Base-by-base conservation (phyloP, 2,329 filamentous ascomycete genomes). In the Mycogone perniciosa region DNA sequence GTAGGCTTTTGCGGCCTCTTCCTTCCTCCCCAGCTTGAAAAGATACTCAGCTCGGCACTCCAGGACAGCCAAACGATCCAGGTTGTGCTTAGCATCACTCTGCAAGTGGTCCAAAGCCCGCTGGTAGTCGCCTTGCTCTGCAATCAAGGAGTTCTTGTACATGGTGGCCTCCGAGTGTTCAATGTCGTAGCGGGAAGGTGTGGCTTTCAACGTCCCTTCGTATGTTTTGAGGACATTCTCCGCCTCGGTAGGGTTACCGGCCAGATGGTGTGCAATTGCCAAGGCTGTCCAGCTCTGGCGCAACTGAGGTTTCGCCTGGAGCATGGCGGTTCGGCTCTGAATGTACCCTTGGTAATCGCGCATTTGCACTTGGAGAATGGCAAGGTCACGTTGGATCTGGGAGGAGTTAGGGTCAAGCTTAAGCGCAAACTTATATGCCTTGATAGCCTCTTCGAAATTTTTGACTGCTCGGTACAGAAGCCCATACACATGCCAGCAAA, bases 401-500 rank as follows among this genome's bases (percentile, higher is more conserved):
- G 83, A 79, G 10, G 89, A 96, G 26, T 95, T 90, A n/a, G 95
- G 92, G 64, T 99, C 93, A 54, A 97, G 80, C 66, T 83, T 85
- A 60, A 99, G 75, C 11, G 93, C 93, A 69, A 95, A 96, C 68
- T 95, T 95, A 77, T 99, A 99, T 52, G 93, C 95, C 77, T 97
- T 97, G 74, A 96, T 96, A 7, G 95, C 92, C 73, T 97, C 93
- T 69, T 97, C 93, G 62, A 95, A 97, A 72, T 99, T 97, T 79
- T 97, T 97, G 65, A 88, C 86, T 44, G 89, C 86, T 46, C 92
- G 85, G 72, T 95, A 97, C 46, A 99, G 79, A 59, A 99, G 73
- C 31, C 95, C 93, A 68, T 97, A 99, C 54, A 99, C 93, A 71
- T 99, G 95, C 93, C 93, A 99, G 77, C 91, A 97, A 63, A 99